These are phyloP conservation scores for Asclepias syriaca DNA, from an alignment of 257 asterid species.

Conservation along the genomic window DNA sequence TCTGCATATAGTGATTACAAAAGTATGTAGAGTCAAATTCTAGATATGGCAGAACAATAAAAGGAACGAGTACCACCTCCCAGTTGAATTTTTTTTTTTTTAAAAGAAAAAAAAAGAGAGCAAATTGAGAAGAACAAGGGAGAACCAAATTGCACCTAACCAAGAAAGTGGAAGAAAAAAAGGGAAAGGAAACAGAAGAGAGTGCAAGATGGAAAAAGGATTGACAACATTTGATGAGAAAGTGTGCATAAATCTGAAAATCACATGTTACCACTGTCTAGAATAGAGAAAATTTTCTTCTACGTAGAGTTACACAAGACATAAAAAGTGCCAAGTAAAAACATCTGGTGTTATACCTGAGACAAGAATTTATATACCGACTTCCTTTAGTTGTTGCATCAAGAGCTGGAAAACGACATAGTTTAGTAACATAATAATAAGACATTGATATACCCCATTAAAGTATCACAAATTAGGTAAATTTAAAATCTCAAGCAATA, in stretches of 20 bases:
- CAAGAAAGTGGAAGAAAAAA: background rate
- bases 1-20: conserved; percentile 39
- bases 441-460: background rate
- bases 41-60: background rate
- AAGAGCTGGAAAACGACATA: conserved; percentile 56
- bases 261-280: background rate
- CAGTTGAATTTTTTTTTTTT: background rate
- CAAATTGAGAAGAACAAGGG: background rate
- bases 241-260: background rate
- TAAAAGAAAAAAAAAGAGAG: no score
- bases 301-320: background rate
- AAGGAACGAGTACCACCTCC: background rate
- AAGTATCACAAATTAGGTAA: background rate
- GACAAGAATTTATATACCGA: conserved; percentile 81
- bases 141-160: background rate
- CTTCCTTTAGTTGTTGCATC: conserved; percentile 95
- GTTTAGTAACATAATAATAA: background rate
- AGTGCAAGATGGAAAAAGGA: background rate
- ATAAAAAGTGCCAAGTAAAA: conserved; percentile 1
- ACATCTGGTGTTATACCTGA: conserved; percentile 48
- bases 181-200: background rate
- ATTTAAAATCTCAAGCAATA: background rate
- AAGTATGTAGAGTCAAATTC: background rate
- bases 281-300: background rate
- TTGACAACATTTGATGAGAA: background rate